These are phyloP conservation scores for Pisolithus thermaeus DNA, from an alignment of 1,284 basidiomycete species.

Conservation along the genomic window DNA sequence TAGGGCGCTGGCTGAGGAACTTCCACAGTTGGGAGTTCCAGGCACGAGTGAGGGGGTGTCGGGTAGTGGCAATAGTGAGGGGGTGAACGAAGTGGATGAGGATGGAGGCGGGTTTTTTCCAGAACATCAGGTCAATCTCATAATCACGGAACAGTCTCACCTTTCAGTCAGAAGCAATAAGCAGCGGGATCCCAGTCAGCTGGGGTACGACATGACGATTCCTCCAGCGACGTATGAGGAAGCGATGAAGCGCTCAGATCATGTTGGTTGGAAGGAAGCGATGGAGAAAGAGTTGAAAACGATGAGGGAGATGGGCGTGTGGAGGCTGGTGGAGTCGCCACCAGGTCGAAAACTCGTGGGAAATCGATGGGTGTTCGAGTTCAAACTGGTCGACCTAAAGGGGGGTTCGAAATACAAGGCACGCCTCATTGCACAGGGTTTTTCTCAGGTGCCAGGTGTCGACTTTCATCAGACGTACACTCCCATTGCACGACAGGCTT, in stretches of 20 bases:
- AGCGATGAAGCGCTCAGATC: neutral
- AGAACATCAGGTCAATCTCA: neutral
- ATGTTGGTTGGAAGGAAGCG: neutral
- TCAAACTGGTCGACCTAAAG: neutral
- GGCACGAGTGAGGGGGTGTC: too few species aligned
- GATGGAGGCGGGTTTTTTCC: neutral
- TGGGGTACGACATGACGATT: neutral
- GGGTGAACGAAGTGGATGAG: too few species aligned
- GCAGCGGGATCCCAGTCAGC: neutral
- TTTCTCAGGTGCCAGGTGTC: neutral
- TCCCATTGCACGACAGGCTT: slow-evolving; percentile 17
- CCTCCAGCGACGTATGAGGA: neutral
- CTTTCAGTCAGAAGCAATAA: neutral
- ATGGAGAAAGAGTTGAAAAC: neutral
- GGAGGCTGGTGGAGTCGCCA: too few species aligned
- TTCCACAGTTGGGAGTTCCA: too few species aligned
- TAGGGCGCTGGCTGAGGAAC: too few species aligned
- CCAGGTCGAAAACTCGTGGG: too few species aligned
- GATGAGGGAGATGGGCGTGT: neutral
- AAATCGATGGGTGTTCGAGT: slow-evolving; percentile 6
- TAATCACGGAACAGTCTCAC: neutral
- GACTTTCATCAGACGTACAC: slow-evolving; percentile 15
- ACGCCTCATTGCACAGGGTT: neutral
- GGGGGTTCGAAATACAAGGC: neutral
- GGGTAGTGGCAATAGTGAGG: too few species aligned